Evolutionary conservation across 1,284 basidiomycete species (phyloP), one percentile per base, ranked within the genome.

Genomic region (Malassezia restricta): DNA sequence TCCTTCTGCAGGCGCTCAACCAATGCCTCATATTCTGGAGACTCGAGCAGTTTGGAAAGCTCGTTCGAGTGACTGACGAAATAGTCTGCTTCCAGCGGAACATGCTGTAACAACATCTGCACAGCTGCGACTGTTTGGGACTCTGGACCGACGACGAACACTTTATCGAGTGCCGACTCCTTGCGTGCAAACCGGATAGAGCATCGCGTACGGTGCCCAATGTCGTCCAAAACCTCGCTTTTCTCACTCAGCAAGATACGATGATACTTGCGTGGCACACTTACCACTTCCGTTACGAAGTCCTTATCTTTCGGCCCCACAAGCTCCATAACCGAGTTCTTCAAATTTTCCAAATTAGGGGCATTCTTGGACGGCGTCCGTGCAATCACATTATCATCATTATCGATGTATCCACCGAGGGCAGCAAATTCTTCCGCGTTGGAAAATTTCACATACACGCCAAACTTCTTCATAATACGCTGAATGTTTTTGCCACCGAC

Each of bases 381-480:
- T 17, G 92, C 92, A 40, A 98, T 83, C 47, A 98, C 92, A 68
- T 98, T 98, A 77, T 98, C 92, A 73, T 96, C 92, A 74, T 94
- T 94, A 75, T 98, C 90, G 66, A 87, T 82, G 75, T 96, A 95
- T 12, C 91, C 91, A 31, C 90, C 92, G 53, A 94, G 79, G 8
- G 85, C 83, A 40, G 89, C 89, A 74, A 92, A 96, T 75, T 98
- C 94, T 64, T 96, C 91, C 6, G 90, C 89, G 74, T 96, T 98
- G 39, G 88, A 91, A 72, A 98, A 98, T 76, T 98, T 98, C 76
- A 99, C 94, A 76, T 96, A 98, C 27, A 96, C 92, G 30, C 92
- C 92, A 68, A 86, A 95, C 75, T 94, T 91, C 78, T 96, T 96
- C 92, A 99, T 99, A 75, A 98, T 98, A 56, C 89, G 82, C 75